Evolutionary conservation across 1,139 yeast genomes (phyloP), one percentile per base, ranked within the genome.

Genomic region (Geotrichum histeridarum): DNA sequence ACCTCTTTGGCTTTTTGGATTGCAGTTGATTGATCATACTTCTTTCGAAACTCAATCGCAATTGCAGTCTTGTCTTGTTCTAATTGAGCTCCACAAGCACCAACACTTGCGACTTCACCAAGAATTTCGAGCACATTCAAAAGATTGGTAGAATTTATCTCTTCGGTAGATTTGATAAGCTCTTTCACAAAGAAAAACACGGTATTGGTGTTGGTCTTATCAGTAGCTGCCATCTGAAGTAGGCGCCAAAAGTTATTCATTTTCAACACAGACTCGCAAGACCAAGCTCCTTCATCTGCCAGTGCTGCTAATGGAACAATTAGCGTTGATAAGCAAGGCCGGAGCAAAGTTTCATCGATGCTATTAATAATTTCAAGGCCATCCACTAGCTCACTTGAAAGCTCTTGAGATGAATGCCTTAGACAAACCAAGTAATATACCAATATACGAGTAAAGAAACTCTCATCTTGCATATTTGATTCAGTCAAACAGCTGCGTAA

Each of bases 51-150:
- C 32, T 53, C 58, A 41, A 50, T 35, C 9, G 73, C 66, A 44
- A 77, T 64, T 22, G 71, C 69, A 42, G 76, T 83, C 57, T 72
- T 74, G 57, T 81, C 83, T 62, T 81, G 86, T 68, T 86, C 95
- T 78, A 81, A 81, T 66, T 81, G 86, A 8, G 90, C 84, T 6
- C 90, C 94, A 54, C 84, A 73, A 0, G 95, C 90, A 2, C 95
- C 95, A 48, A 85, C 80, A 1, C 93, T 85, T 0, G 95, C 87
- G 22, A 89, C 77, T 60, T 87, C 95, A 67, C 88, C 95, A 44
- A 88, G 70, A 27, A 87, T 70, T 1, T 90, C 90, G 42, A 90
- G 72, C 17, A 69, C 56, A 17, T 56, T 84, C 66, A 60, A 52
- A 17, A 76, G 72, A 2, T 67, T 62, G 9, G 22, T 31, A 35